A percentile compares a stretch with the other conserved stretches of the same genome.
Evolutionary conservation across 768 basidiomycete genomes (phyloP).

Genomic region (Tephrocybe sp.): DNA sequence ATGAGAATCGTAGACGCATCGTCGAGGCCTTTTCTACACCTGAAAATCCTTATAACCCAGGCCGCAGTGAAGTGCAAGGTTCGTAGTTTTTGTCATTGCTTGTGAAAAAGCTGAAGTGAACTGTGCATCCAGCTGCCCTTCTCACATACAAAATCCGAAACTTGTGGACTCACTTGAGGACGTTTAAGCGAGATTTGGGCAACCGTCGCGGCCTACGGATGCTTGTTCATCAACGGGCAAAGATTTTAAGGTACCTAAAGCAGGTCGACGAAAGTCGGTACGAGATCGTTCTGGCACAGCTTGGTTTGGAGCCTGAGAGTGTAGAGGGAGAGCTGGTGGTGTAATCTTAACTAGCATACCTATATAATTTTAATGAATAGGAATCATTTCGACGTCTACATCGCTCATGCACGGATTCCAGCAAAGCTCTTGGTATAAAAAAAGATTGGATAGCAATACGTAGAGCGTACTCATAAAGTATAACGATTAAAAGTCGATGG

Average conservation of each 20-base stretch:
- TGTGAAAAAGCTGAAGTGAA: neutral
- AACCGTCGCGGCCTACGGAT: constrained; percentile 75
- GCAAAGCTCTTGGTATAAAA: no score
- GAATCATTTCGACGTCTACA: no score
- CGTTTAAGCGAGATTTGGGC: constrained; percentile 69
- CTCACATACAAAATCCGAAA: constrained; percentile 84
- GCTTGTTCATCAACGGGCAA: constrained; percentile 82
- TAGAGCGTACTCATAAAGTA: no score
- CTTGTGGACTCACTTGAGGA: constrained; percentile 69
- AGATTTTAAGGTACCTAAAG: constrained; percentile 78
- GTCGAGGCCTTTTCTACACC: constrained; percentile 74
- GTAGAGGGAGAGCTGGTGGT: constrained; percentile 91
- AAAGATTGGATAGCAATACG: neutral
- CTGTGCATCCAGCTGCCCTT: constrained; percentile 62
- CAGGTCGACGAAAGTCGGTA: constrained; percentile 64
- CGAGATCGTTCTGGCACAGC: constrained; percentile 61
- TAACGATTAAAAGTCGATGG: no score
- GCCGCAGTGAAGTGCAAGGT: constrained; percentile 92
- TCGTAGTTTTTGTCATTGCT: neutral
- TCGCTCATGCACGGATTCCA: no score
- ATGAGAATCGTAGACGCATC: constrained; percentile 81
- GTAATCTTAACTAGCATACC: constrained; percentile 21
- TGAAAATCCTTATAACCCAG: constrained; percentile 68
- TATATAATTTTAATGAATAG: constrained; percentile 3
- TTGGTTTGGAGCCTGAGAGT: constrained; percentile 74